Percentiles rank a stretch among this genome's conserved stretches.
Evolutionary conservation across 495 filamentous ascomycete genomes (phyloP).

Genomic region (Talaromyces borbonicus): DNA sequence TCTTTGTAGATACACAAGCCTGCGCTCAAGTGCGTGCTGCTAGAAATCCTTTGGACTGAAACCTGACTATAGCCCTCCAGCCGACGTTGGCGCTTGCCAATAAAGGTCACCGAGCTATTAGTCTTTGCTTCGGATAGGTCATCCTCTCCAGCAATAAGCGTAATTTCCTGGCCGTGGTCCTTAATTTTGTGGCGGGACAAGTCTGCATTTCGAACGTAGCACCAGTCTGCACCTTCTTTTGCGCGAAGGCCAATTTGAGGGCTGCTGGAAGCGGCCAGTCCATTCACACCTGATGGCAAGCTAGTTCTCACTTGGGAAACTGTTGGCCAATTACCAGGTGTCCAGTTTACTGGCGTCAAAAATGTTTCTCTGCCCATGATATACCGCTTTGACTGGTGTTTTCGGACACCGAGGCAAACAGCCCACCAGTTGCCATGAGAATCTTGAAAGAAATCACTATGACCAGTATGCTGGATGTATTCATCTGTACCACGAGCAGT

Average conservation of each 20-base stretch:
- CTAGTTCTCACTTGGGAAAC: slow-evolving; percentile 8
- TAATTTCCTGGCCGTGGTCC: background rate
- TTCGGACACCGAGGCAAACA: slow-evolving; percentile 36
- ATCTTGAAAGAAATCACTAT: slow-evolving; percentile 36
- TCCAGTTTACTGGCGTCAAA: slow-evolving; percentile 44
- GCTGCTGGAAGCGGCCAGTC: background rate
- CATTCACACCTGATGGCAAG: background rate
- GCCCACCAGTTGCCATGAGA: slow-evolving; percentile 44
- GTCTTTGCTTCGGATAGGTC: slow-evolving; percentile 7
- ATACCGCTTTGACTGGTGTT: slow-evolving; percentile 24
- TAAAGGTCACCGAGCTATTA: slow-evolving; percentile 2
- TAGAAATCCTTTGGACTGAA: background rate
- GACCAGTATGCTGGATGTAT: slow-evolving; percentile 30
- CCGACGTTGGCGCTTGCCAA: slow-evolving; percentile 12
- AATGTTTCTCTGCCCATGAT: slow-evolving; percentile 54
- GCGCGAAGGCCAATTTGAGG: background rate
- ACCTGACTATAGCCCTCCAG: slow-evolving; percentile 4
- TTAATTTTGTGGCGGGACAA: slow-evolving; percentile 5
- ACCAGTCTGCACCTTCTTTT: slow-evolving; percentile 2
- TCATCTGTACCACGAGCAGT: slow-evolving; percentile 36
- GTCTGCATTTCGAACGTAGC: slow-evolving; percentile 11
- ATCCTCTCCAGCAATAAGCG: slow-evolving; percentile 1
- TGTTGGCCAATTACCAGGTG: slow-evolving; percentile 17
- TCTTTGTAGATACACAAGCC: slow-evolving; percentile 5
- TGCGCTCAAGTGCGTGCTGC: background rate